A percentile compares a stretch with the other conserved stretches of the same genome.
Conservation (phyloP, 2,329 filamentous ascomycete genomes). For the Pyrenochaeta sp. region DNA sequence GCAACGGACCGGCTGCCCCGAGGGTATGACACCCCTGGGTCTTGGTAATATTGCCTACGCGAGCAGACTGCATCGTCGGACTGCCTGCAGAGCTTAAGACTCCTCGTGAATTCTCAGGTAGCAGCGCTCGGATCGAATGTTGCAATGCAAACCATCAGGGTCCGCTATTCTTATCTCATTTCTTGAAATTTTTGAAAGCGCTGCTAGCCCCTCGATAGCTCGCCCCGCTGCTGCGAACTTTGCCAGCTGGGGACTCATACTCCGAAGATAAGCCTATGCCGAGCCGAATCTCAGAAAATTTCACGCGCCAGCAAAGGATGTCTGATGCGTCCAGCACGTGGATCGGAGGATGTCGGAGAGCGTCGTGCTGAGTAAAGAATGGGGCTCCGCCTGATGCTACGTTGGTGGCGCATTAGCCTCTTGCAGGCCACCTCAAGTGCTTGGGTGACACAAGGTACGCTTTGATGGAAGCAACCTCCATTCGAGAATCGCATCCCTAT, state of each 20-base stretch:
- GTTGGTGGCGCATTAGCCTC: slow-evolving; percentile 28
- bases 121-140: neutral
- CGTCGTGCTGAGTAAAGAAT: slow-evolving; percentile 6
- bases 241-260: slow-evolving; percentile 25
- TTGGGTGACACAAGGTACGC: slow-evolving; percentile 28
- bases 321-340: slow-evolving; percentile 24
- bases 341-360: slow-evolving; percentile 35
- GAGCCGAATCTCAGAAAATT: slow-evolving; percentile 29
- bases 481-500: slow-evolving; percentile 15
- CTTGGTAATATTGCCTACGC: slow-evolving; percentile 13
- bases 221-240: slow-evolving; percentile 31
- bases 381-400: slow-evolving; percentile 26
- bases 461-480: slow-evolving; percentile 15
- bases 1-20: slow-evolving; percentile 31
- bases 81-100: neutral
- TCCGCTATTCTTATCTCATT: slow-evolving; percentile 40
- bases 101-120: neutral
- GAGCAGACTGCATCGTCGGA: slow-evolving; percentile 1
- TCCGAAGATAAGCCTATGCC: slow-evolving; percentile 35
- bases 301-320: slow-evolving; percentile 28
- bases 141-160: slow-evolving; percentile 13
- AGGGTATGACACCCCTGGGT: slow-evolving; percentile 24
- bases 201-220: slow-evolving; percentile 34
- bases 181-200: slow-evolving; percentile 31
- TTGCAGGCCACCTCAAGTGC: slow-evolving; percentile 18